Percentiles rank a stretch among this genome's conserved stretches.
phyloP scores from a whole-genome alignment of 2,329 filamentous ascomycete genomes.

The Catunica adiposa region DNA sequence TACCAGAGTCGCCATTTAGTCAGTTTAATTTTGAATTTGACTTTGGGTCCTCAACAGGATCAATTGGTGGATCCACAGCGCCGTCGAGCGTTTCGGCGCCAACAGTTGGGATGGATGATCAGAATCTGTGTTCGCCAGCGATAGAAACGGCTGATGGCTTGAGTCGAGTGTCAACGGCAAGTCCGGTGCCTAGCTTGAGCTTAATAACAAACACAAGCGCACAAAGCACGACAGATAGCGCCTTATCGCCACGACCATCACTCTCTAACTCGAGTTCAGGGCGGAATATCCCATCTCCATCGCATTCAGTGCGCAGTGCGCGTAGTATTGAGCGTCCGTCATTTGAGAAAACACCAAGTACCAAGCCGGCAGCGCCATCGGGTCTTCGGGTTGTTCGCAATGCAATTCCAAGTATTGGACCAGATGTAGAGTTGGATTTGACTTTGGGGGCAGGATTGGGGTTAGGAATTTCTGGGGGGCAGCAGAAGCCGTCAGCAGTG shows the following conservation, averaged over 20 bases:
- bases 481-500: constrained; percentile 1
- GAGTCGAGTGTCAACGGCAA: constrained; percentile 7
- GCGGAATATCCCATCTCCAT: constrained; percentile 12
- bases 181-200: constrained; percentile 10
- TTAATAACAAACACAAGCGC: background rate
- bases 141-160: constrained; percentile 5
- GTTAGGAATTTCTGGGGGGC: background rate
- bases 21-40: constrained; percentile 14
- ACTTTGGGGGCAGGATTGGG: background rate
- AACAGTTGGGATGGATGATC: background rate
- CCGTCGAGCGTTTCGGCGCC: background rate
- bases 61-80: background rate
- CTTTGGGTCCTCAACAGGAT: background rate
- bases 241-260: constrained; percentile 10
- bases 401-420: constrained; percentile 9
- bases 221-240: constrained; percentile 1
- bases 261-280: constrained; percentile 8
- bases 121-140: background rate
- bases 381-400: constrained; percentile 12
- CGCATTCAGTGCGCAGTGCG: constrained; percentile 8
- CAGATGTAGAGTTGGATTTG: constrained; percentile 4
- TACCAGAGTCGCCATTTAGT: constrained; percentile 12
- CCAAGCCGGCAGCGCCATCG: constrained; percentile 11
- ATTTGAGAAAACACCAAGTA: constrained; percentile 9
- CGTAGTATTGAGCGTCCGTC: constrained; percentile 13